Evolutionary conservation across 164 flowering plant genomes (phyloP), one percentile per base, ranked within the genome.

Genomic region (Vitis labrusca): DNA sequence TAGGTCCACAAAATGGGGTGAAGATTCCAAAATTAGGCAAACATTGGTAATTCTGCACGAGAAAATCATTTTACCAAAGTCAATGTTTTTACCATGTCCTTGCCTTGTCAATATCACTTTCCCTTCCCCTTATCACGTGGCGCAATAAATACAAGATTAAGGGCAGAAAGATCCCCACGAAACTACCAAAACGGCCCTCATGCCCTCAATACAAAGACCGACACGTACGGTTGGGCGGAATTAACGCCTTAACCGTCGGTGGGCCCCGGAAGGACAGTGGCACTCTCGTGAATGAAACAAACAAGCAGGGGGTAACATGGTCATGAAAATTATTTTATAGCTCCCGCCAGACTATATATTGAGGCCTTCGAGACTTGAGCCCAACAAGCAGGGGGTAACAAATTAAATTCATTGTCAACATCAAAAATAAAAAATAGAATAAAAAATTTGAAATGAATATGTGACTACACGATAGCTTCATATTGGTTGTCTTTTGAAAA

Each of bases 161-260:
- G 72, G 66, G 73, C 58, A 66, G 29, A 72, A 68, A 27, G 30
- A 62, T 23, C 1, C 64, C 27, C 50, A 48, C 8, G 1, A 57
- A 60, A 55, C 67, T 59, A 68, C 72, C 11, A 32, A 50, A 68
- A 50, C 50, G 56, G 50, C 80, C 78, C 57, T 60, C 10, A 30
- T 57, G 14, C 53, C 50, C 54, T 52, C 29, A 58, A 51, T 52
- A 61, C 65, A 69, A 61, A 37, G 17, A 12, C 69, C 3, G 30
- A 73, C 64, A 30, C 10, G 57, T 68, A 70, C 78, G 65, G 70
- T 49, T 59, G 12, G 5, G 84, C 83, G 85, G 80, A 84, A 76
- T 85, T 77, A 83, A 83, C 85, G 91, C 88, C 88, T 80, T 73
- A 85, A 87, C 96, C 69, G 89, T 74, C 85, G 82, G 55, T 76